These are phyloP conservation scores for Ziziphus jujuba DNA, from an alignment of 306 rosid genomes.

Conservation along the genomic window DNA sequence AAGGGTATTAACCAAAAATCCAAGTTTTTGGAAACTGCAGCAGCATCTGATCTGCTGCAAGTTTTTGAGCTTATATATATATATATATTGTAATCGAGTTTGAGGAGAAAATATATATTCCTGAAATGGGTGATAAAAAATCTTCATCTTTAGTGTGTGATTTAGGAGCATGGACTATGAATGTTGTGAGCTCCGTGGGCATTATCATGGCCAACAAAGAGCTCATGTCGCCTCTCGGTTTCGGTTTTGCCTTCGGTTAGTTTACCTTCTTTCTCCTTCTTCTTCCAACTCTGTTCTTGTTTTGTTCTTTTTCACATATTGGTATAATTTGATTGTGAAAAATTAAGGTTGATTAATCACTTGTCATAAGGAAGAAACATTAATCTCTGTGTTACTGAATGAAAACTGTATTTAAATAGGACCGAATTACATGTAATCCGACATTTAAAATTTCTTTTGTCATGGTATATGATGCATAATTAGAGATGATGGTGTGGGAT, in stretches of 20 bases:
- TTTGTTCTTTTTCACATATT: background rate
- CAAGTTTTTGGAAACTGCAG: background rate
- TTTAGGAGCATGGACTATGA: slow-evolving; percentile 62
- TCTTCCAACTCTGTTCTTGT: background rate
- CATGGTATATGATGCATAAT: too few species aligned
- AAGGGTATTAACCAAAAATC: too few species aligned
- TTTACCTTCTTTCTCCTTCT: slow-evolving; percentile 4
- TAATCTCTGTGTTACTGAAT: too few species aligned
- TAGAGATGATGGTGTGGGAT: too few species aligned
- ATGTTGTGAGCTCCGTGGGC: slow-evolving; percentile 58
- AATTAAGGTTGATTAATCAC: too few species aligned
- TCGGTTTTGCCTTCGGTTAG: slow-evolving; percentile 51
- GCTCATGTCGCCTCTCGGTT: slow-evolving; percentile 53
- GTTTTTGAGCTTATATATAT: background rate
- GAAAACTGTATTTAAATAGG: too few species aligned
- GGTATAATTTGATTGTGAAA: background rate
- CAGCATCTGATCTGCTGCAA: background rate
- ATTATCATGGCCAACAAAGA: slow-evolving; percentile 61
- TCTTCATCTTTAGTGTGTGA: slow-evolving; percentile 34
- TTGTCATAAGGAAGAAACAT: too few species aligned
- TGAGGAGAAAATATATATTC: slow-evolving; percentile 5
- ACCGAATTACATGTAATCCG: too few species aligned
- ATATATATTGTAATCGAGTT: background rate
- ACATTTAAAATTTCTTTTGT: too few species aligned
- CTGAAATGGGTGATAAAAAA: slow-evolving; percentile 38